phyloP scores from a whole-genome alignment of 768 basidiomycete species.

The Lyophyllum decastes region DNA sequence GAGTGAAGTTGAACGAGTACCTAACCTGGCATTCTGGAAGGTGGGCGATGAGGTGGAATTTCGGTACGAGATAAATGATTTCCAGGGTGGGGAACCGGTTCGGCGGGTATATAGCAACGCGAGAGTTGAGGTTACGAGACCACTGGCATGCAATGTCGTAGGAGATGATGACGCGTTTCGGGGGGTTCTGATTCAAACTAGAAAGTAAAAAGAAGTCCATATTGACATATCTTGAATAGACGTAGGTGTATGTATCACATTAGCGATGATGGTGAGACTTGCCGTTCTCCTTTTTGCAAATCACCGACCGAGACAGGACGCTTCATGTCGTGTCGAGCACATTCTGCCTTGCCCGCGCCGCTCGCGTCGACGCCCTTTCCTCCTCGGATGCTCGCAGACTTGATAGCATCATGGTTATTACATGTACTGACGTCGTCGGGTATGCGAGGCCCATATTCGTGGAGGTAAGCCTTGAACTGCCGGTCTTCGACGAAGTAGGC shows the following conservation, averaged over 20 bases:
- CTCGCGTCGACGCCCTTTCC: constrained; percentile 8
- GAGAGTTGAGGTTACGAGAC: constrained; percentile 20
- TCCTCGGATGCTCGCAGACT: background rate
- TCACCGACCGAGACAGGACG: constrained; percentile 11
- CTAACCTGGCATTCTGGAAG: constrained; percentile 17
- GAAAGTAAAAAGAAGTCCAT: constrained; percentile 28
- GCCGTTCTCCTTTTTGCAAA: constrained; percentile 11
- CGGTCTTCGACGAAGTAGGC: background rate
- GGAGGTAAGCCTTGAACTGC: background rate
- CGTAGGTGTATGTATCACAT: background rate
- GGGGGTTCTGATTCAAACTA: constrained; percentile 15
- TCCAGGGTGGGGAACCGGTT: background rate
- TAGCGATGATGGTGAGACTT: background rate
- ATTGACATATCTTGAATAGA: constrained; percentile 18
- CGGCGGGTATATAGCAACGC: constrained; percentile 7
- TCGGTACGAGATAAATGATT: constrained; percentile 25
- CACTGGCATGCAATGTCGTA: constrained; percentile 34
- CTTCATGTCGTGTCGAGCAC: constrained; percentile 18
- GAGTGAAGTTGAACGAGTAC: constrained; percentile 26
- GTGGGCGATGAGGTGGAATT: constrained; percentile 32
- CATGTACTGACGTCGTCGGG: background rate
- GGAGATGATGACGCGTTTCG: constrained; percentile 13
- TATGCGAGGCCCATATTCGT: background rate
- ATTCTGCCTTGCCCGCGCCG: constrained; percentile 20
- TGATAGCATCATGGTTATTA: constrained; percentile 9